A percentile compares a stretch with the other conserved stretches of the same genome.
Conservation (phyloP, 2,329 filamentous ascomycete genomes). For the Colletotrichum higginsianum region DNA sequence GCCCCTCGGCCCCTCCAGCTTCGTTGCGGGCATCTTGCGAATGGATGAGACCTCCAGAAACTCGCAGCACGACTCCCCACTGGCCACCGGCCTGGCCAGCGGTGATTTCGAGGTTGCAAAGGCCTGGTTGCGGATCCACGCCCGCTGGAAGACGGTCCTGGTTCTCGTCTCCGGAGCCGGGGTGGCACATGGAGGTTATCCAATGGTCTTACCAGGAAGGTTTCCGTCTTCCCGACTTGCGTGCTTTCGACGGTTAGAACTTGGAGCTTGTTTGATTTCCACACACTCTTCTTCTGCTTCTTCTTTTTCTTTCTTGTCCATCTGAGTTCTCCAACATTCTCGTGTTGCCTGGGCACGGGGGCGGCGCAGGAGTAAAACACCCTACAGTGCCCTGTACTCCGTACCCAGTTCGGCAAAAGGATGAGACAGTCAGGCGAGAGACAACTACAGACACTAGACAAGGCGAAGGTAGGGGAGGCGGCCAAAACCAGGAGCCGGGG, state of each 20-base stretch:
- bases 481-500: not conserved
- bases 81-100: conserved; percentile 26
- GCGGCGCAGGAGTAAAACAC: not conserved
- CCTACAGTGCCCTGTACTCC: not conserved
- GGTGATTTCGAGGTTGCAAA: conserved; percentile 40
- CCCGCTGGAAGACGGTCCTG: conserved; percentile 16
- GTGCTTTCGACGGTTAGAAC: not conserved
- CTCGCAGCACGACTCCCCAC: conserved; percentile 24
- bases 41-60: conserved; percentile 9
- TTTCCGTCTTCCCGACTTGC: not conserved
- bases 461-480: not conserved
- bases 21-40: conserved; percentile 9
- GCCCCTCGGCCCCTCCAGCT: not conserved
- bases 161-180: conserved; percentile 12
- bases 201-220: not conserved
- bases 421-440: conserved; percentile 14
- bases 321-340: conserved; percentile 5
- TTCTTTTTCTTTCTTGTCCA: not conserved
- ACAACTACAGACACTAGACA: not conserved
- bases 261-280: not conserved
- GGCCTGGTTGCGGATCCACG: conserved; percentile 32
- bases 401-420: conserved; percentile 6
- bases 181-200: conserved; percentile 1
- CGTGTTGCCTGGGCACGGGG: not conserved
- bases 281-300: not conserved